A percentile compares a stretch with the other conserved stretches of the same genome.
These are phyloP conservation scores for Onygenales sp. DNA, from an alignment of 2,329 filamentous ascomycete genomes.

Conservation along the genomic window DNA sequence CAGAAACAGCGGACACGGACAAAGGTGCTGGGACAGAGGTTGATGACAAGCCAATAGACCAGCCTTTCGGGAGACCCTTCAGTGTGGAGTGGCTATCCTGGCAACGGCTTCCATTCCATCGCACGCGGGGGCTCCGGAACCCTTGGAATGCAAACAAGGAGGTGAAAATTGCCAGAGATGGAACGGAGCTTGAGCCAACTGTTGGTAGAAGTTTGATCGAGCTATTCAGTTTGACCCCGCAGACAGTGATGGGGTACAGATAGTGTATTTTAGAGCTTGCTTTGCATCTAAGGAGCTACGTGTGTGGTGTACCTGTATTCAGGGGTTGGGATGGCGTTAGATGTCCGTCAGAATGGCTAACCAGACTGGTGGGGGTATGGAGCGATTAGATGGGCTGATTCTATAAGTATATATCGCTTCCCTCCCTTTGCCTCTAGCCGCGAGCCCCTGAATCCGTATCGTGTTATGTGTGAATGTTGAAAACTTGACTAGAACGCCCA, in stretches of 20 bases:
- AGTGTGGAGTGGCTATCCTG: conserved; percentile 84
- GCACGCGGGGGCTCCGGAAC: conserved; percentile 77
- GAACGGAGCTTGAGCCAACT: conserved; percentile 80
- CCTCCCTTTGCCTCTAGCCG: no score
- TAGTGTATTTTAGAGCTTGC: background rate
- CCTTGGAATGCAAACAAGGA: conserved; percentile 93
- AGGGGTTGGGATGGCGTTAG: no score
- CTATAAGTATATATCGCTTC: no score
- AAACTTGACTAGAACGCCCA: no score
- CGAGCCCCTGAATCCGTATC: no score
- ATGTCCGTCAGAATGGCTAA: no score
- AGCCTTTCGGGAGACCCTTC: conserved; percentile 86
- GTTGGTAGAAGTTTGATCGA: conserved; percentile 68
- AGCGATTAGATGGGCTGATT: no score
- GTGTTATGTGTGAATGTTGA: no score
- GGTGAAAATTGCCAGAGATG: conserved; percentile 91
- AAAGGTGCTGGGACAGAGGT: conserved; percentile 35
- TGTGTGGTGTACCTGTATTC: background rate
- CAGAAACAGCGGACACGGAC: conserved; percentile 5
- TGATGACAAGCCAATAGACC: conserved; percentile 30
- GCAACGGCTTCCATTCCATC: conserved; percentile 73
- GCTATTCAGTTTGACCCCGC: conserved; percentile 55
- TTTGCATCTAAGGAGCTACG: background rate
- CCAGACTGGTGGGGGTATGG: no score
- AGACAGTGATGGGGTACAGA: background rate